Conservation (phyloP, 192 early-diverging fungal genomes). For the Rhizophagus clarus region DNA sequence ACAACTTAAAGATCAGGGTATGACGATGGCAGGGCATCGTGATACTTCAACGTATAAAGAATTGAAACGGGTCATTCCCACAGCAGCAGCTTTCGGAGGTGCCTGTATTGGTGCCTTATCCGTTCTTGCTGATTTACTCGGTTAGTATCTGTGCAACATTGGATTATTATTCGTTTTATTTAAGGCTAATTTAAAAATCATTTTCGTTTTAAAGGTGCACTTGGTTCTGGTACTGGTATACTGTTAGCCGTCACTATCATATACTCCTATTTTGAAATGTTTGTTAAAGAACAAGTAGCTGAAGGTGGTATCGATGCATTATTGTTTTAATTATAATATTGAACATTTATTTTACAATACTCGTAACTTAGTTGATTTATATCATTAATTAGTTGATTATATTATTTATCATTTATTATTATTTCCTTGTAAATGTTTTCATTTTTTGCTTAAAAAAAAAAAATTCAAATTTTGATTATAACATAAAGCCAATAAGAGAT, state of each 20-base stretch:
- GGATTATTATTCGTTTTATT: neutral
- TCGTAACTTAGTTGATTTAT: too few species aligned
- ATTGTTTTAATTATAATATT: constrained; percentile 1
- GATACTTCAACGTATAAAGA: constrained; percentile 99
- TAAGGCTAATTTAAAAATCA: neutral
- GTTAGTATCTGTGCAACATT: constrained; percentile 4
- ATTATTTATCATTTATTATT: neutral
- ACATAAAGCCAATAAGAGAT: too few species aligned
- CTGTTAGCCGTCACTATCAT: constrained; percentile 98
- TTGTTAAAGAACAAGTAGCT: constrained; percentile 68
- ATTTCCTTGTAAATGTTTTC: neutral
- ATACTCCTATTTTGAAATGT: constrained; percentile 98
- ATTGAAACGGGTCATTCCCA: constrained; percentile 98
- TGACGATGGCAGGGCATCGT: constrained; percentile 92
- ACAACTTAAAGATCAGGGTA: constrained; percentile 97
- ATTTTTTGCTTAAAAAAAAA: neutral
- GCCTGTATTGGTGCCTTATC: constrained; percentile 94
- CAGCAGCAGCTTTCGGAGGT: constrained; percentile 96
- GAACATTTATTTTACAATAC: too few species aligned
- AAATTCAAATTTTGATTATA: too few species aligned
- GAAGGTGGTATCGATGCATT: constrained; percentile 33
- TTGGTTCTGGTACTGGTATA: constrained; percentile 99
- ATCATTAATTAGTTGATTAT: too few species aligned
- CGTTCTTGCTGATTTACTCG: constrained; percentile 95
- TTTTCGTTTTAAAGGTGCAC: constrained; percentile 61